Base-by-base conservation (phyloP, 1,284 basidiomycete genomes). In the Trichosporon asahii region DNA sequence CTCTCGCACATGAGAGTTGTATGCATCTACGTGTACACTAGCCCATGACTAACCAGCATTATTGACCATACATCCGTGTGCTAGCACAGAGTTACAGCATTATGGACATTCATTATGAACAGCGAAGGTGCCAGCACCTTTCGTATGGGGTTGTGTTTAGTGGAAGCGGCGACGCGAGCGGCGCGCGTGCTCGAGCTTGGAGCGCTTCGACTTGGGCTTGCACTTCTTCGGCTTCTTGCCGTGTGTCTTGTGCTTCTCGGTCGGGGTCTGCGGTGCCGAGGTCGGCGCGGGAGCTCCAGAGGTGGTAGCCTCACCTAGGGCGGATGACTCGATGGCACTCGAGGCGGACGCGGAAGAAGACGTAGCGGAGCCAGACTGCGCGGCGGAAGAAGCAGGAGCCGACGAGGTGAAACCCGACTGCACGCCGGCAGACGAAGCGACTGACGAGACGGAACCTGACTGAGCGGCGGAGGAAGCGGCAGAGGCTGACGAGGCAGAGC, bases 1-100 rank as follows among this genome's bases (percentile, higher is more conserved):
- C 18, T 33, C 66, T 37, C 70, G 72, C 27, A 8, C 49, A 23
- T 53, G 49, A 53, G 49, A 44, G 49, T 23, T 53, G 49, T 53
- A 53, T 53, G 49, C 23, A 53, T 53, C n/a, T 44, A 53, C 49
- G 15, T 53, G 23, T 23, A 53, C 49, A 44, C 6, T 44, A 44
- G 49, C 49, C 23, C n/a, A 14, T 4, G 15, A 44, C 40, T 44
- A 18, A 44, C 40, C 7, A 14, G 8, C 18, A 6, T 44, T n/a
- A 44, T 44, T 44, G 40, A 44, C 40, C 40, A 44, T 44, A 44
- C 40, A 44, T n/a, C 12, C 40, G 6, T 40, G 40, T 44, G 40
- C 40, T 44, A 6, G 40, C 40, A 44, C 40, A 44, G 40, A 44
- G n/a, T 44, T 44, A 44, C 40, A 44, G 15, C 40, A n/a, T n/a